Conservation (phyloP, 306 rosid species). For the Cercis canadensis region DNA sequence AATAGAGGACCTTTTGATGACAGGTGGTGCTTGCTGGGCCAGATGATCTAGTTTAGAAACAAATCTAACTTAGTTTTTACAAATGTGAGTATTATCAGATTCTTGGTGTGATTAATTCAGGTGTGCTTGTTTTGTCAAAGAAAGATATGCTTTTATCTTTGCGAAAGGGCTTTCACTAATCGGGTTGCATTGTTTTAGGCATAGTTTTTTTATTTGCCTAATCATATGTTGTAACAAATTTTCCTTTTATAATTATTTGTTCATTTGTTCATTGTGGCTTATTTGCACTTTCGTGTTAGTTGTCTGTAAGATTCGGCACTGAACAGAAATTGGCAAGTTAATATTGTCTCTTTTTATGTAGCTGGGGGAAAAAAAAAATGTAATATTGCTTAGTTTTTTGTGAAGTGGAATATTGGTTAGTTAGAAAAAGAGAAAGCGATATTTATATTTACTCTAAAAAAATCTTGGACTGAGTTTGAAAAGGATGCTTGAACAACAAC, state of each 20-base stretch:
- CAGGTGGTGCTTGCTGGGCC: slow-evolving; percentile 97
- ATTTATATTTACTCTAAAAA: no score
- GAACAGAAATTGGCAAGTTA: no score
- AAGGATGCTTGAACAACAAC: no score
- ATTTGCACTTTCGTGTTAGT: slow-evolving; percentile 37
- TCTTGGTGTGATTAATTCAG: slow-evolving; percentile 56
- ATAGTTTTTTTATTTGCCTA: slow-evolving; percentile 89
- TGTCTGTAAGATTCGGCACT: slow-evolving; percentile 30
- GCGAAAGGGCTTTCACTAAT: slow-evolving; percentile 70
- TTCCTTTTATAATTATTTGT: slow-evolving; percentile 55
- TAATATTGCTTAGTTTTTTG: no score
- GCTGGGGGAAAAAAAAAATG: no score
- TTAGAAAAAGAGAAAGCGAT: background rate
- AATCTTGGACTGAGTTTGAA: no score
- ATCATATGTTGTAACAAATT: slow-evolving; percentile 65
- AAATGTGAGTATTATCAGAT: slow-evolving; percentile 54
- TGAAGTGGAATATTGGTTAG: background rate
- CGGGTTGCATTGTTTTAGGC: slow-evolving; percentile 88
- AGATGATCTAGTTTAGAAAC: slow-evolving; percentile 81
- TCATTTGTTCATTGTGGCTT: slow-evolving; percentile 75
- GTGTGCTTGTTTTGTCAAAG: slow-evolving; percentile 56
- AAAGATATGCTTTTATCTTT: slow-evolving; percentile 45
- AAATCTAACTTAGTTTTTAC: slow-evolving; percentile 49
- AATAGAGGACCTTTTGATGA: slow-evolving; percentile 20
- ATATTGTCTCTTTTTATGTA: no score